Percentiles rank a stretch among this genome's conserved stretches.
These are phyloP conservation scores for Didymella segeticola DNA, from an alignment of 2,329 filamentous ascomycete genomes.

Conservation along the genomic window DNA sequence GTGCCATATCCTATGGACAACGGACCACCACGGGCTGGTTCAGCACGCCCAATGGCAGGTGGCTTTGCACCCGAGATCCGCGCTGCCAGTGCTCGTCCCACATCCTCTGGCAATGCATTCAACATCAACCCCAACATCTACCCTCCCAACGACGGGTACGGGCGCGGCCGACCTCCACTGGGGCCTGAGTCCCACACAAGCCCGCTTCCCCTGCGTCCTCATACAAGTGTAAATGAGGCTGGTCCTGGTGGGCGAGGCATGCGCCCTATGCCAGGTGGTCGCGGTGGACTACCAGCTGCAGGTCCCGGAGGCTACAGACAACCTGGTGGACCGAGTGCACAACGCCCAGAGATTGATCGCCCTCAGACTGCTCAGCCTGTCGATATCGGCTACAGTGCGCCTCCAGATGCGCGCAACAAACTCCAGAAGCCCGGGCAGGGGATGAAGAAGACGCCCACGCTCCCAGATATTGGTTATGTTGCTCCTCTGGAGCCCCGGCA, in stretches of 20 bases:
- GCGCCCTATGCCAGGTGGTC: constrained; percentile 37
- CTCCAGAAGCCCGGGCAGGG: constrained; percentile 48
- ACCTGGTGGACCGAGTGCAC: constrained; percentile 47
- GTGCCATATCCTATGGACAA: constrained; percentile 77
- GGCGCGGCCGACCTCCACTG: constrained; percentile 37
- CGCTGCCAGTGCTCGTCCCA: constrained; percentile 57
- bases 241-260: constrained; percentile 39
- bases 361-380: constrained; percentile 51
- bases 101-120: constrained; percentile 56
- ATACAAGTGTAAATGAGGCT: constrained; percentile 47
- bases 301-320: constrained; percentile 46
- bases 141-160: constrained; percentile 37
- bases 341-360: constrained; percentile 42
- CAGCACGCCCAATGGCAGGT: constrained; percentile 43
- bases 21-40: constrained; percentile 57
- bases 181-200: constrained; percentile 36
- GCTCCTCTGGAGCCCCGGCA: constrained; percentile 46
- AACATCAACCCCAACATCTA: constrained; percentile 57
- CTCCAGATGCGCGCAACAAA: constrained; percentile 53
- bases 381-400: constrained; percentile 53
- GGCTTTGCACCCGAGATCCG: constrained; percentile 57
- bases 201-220: constrained; percentile 45
- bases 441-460: constrained; percentile 41
- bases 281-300: constrained; percentile 40
- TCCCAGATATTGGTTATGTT: constrained; percentile 48